Evolutionary conservation across 2,329 filamentous ascomycete genomes (phyloP).

Genomic region (Hirsutella rhossiliensis): DNA sequence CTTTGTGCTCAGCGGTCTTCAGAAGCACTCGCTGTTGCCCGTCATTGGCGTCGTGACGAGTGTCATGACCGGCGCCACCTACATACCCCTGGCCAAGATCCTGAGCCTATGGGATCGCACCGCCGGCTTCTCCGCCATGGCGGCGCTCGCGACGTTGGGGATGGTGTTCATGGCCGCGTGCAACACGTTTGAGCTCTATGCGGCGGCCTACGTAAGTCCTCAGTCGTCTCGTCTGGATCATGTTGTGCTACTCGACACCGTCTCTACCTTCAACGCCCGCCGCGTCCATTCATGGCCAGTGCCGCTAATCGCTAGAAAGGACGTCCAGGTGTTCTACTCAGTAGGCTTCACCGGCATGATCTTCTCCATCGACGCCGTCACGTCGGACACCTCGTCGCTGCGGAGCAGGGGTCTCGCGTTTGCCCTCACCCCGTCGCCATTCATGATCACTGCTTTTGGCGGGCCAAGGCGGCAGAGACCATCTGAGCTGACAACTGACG

Average conservation of each 20-base stretch:
- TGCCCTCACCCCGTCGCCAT: slow-evolving; percentile 50
- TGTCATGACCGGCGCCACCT: slow-evolving; percentile 26
- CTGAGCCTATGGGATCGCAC: slow-evolving; percentile 53
- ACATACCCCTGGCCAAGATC: slow-evolving; percentile 51
- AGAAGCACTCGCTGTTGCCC: slow-evolving; percentile 37
- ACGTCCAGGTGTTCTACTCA: neutral
- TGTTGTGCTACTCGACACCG: too few species aligned
- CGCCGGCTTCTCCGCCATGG: slow-evolving; percentile 43
- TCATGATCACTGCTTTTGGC: slow-evolving; percentile 53
- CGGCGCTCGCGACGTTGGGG: slow-evolving; percentile 32
- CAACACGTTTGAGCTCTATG: slow-evolving; percentile 32
- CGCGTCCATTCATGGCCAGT: too few species aligned
- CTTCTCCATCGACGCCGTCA: slow-evolving; percentile 51
- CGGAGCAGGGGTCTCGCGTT: slow-evolving; percentile 48
- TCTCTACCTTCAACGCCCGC: too few species aligned
- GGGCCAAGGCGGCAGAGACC: slow-evolving; percentile 42
- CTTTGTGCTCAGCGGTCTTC: slow-evolving; percentile 35
- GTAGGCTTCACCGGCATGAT: slow-evolving; percentile 34
- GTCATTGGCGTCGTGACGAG: slow-evolving; percentile 32
- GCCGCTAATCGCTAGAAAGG: too few species aligned
- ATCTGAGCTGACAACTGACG: slow-evolving; percentile 37
- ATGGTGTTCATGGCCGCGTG: slow-evolving; percentile 53
- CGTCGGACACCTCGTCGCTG: slow-evolving; percentile 54
- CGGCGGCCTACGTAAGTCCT: slow-evolving; percentile 26
- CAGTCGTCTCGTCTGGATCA: neutral